Percentiles rank a stretch among this genome's conserved stretches.
Conservation (phyloP, 1,284 basidiomycete genomes). For the Trichosporon sp. region DNA sequence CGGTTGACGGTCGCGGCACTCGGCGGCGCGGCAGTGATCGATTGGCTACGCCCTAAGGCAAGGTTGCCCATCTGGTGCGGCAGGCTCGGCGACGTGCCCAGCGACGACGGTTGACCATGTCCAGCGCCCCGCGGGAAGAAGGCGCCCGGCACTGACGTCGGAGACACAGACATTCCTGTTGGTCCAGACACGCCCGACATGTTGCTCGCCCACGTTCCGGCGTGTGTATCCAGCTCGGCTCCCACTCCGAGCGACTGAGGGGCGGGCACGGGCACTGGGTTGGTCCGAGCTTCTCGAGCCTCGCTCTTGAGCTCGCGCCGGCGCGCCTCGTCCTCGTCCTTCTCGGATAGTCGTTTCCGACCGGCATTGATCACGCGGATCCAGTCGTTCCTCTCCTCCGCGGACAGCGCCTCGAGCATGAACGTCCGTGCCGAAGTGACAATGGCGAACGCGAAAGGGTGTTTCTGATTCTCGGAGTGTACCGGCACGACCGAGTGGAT, state of each 20-base stretch:
- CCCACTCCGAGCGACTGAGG: conserved; percentile 8
- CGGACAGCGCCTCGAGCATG: conserved; percentile 79
- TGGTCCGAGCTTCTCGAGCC: conserved; percentile 21
- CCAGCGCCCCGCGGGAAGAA: conserved; percentile 12
- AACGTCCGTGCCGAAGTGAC: conserved; percentile 91
- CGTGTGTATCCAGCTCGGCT: conserved; percentile 36
- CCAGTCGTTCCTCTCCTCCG: conserved; percentile 79
- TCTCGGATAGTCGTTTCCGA: conserved; percentile 64
- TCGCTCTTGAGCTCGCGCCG: conserved; percentile 20
- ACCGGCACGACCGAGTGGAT: conserved; percentile 90
- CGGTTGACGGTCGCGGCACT: conserved; percentile 20
- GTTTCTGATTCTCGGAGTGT: conserved; percentile 72
- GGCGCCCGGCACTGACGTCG: not conserved
- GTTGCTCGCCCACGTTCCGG: conserved; percentile 37
- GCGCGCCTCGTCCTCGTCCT: conserved; percentile 43
- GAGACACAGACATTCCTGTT: conserved; percentile 18
- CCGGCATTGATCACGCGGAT: conserved; percentile 78
- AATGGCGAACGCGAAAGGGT: conserved; percentile 86
- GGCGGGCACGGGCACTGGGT: conserved; percentile 21
- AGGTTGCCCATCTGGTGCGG: conserved; percentile 15
- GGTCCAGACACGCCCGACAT: conserved; percentile 23
- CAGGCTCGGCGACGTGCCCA: conserved; percentile 1
- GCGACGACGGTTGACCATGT: conserved; percentile 16
- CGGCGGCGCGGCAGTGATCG: conserved; percentile 17
- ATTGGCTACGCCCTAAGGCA: not conserved